These are phyloP conservation scores for Penicillium palitans DNA, from an alignment of 2,329 filamentous ascomycete species.

Conservation along the genomic window DNA sequence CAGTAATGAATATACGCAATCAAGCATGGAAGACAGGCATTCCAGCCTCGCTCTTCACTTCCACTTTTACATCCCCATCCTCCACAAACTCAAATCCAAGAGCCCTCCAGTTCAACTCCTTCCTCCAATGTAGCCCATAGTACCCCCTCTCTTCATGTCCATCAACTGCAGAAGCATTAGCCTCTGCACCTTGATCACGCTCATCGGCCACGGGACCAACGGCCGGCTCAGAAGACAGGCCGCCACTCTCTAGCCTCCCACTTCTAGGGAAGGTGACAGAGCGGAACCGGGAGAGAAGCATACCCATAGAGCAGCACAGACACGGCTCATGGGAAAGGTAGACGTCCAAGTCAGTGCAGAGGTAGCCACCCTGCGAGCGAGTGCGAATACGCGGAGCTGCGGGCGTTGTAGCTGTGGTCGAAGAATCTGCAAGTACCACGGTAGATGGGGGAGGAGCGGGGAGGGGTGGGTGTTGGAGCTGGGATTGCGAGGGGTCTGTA, in stretches of 20 bases:
- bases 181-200: conserved; percentile 15
- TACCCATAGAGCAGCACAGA: conserved; percentile 94
- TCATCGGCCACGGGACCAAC: conserved; percentile 15
- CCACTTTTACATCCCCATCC: conserved; percentile 9
- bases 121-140: conserved; percentile 66
- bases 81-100: conserved; percentile 50
- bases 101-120: conserved; percentile 54
- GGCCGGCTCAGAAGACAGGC: conserved; percentile 71
- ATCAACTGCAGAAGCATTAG: background rate
- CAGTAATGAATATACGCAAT: background rate
- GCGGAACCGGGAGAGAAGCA: conserved; percentile 89
- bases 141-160: conserved; percentile 24
- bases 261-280: conserved; percentile 67
- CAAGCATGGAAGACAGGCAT: conserved; percentile 9
- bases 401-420: background rate
- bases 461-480: conserved; percentile 14
- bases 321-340: conserved; percentile 96
- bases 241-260: conserved; percentile 78
- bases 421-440: conserved; percentile 4
- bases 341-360: conserved; percentile 90
- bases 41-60: background rate
- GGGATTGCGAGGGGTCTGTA: conserved; percentile 19
- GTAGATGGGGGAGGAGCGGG: conserved; percentile 16
- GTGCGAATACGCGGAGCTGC: conserved; percentile 65
- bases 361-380: conserved; percentile 78